Base-by-base conservation (phyloP, 306 rosid genomes). In the Hippophae rhamnoides region DNA sequence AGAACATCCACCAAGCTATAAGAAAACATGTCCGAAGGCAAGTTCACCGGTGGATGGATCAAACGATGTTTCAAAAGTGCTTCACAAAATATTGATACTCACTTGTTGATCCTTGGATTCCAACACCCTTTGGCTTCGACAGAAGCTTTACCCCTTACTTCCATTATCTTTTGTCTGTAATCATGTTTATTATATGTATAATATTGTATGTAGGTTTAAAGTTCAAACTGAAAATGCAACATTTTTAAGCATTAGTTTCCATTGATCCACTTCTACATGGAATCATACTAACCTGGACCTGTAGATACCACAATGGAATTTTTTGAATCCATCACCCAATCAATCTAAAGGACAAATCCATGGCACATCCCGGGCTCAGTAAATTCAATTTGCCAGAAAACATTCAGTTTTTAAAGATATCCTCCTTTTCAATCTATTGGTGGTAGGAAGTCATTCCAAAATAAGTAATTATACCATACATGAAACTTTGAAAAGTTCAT, bases 61-160 rank as follows among this genome's bases (percentile, higher is more conserved):
- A 51, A 87, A 85, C 25, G 65, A 67, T 54, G 95, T 89, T 75
- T 83, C 84, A 46, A 92, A 25, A 61, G 65, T 57, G 83, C 89
- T 65, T 81, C 74, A 68, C 69, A 18, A 18, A 57, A 61, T 65
- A 52, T 61, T 72, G 69, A 6, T 63, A 69, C 6, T 0, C 59
- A 46, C 66, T 51, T 41, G 49, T 60, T 2, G 69, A 76, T 48
- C 45, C 61, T 44, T 69, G 61, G 41, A 68, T 66, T 58, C 69
- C 82, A 56, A 85, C 79, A 7, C 60, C 76, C 70, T 75, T 84
- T 9, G 98, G 96, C 38, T 79, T 67, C 41, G 79, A 76, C 49
- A 90, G 76, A 74, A 90, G 95, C 92, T 83, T 87, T 49, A 90
- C 79, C 69, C 96, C 98, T 72, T 90, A 95, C 74, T 90, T 90